Percentiles rank a stretch among this genome's conserved stretches.
phyloP scores from a whole-genome alignment of 2,329 filamentous ascomycete genomes.

The Fusarium verticillioides region DNA sequence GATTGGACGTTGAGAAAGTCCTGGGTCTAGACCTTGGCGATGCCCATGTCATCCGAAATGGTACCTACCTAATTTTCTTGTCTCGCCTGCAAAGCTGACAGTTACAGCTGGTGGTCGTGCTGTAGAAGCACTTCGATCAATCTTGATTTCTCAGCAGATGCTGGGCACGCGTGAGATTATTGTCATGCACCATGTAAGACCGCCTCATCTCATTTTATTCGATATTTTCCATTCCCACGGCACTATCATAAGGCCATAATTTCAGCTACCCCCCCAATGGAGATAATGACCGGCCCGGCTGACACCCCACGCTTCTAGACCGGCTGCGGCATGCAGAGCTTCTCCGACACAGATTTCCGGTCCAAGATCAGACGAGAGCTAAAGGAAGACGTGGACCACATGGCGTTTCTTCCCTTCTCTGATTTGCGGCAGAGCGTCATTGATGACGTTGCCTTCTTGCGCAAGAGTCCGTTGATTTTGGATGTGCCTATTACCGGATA shows the following conservation, averaged over 20 bases:
- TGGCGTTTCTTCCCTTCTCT: constrained; percentile 75
- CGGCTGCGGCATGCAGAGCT: constrained; percentile 71
- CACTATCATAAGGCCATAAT: not conserved
- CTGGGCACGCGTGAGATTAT: constrained; percentile 81
- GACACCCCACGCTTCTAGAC: constrained; percentile 45
- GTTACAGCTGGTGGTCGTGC: constrained; percentile 67
- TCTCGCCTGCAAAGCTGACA: not conserved
- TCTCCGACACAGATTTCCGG: constrained; percentile 68
- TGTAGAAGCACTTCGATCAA: constrained; percentile 75
- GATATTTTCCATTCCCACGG: not conserved
- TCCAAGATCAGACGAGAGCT: constrained; percentile 69
- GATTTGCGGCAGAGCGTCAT: constrained; percentile 72
- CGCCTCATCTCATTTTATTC: not conserved
- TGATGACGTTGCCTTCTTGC: constrained; percentile 73
- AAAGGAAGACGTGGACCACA: constrained; percentile 58
- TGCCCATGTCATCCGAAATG: constrained; percentile 82
- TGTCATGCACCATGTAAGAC: constrained; percentile 71
- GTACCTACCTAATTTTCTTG: not conserved
- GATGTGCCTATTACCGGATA: constrained; percentile 75
- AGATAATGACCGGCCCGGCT: constrained; percentile 30
- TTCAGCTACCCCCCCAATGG: not conserved
- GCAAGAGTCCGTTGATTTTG: constrained; percentile 67
- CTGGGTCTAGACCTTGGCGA: constrained; percentile 74
- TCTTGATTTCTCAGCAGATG: constrained; percentile 83
- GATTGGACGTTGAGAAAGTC: constrained; percentile 73